A percentile compares a stretch with the other conserved stretches of the same genome.
Conservation (phyloP, 257 asterid genomes). For the Buddleja alternifolia region DNA sequence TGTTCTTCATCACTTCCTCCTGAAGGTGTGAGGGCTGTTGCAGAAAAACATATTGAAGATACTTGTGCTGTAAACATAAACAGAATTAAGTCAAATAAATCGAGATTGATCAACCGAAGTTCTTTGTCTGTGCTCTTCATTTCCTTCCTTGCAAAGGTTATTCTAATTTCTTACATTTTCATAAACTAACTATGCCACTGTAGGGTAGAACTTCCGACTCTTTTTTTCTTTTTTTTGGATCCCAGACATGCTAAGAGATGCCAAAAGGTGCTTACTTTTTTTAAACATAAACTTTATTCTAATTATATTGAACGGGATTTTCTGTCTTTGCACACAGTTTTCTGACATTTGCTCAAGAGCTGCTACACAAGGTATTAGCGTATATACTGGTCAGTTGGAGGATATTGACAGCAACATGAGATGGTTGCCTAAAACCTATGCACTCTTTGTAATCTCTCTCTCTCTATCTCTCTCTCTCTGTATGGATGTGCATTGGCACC, state of each 20-base stretch:
- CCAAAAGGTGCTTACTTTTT: conserved; percentile 8
- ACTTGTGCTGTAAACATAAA: conserved; percentile 64
- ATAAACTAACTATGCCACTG: neutral
- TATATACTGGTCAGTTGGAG: conserved; percentile 72
- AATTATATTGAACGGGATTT: conserved; percentile 34
- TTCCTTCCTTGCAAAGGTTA: conserved; percentile 77
- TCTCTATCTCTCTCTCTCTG: conserved; percentile 35
- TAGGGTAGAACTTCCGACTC: neutral
- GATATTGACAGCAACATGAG: conserved; percentile 83
- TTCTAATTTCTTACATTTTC: conserved; percentile 16
- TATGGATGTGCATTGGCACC: too few species aligned
- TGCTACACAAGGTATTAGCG: conserved; percentile 64
- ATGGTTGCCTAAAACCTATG: conserved; percentile 90
- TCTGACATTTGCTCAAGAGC: conserved; percentile 69
- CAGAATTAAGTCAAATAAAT: conserved; percentile 51
- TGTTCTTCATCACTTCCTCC: conserved; percentile 33
- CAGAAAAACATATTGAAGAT: conserved; percentile 73
- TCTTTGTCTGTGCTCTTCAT: conserved; percentile 76
- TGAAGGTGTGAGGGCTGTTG: conserved; percentile 81
- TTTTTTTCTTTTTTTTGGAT: neutral
- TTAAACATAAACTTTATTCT: conserved; percentile 15
- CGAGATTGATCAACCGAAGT: conserved; percentile 64
- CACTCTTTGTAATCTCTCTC: conserved; percentile 64
- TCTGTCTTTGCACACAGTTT: conserved; percentile 61
- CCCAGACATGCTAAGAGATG: conserved; percentile 14